Evolutionary conservation across 495 filamentous ascomycete genomes (phyloP).

Genomic region (Neurospora africana): DNA sequence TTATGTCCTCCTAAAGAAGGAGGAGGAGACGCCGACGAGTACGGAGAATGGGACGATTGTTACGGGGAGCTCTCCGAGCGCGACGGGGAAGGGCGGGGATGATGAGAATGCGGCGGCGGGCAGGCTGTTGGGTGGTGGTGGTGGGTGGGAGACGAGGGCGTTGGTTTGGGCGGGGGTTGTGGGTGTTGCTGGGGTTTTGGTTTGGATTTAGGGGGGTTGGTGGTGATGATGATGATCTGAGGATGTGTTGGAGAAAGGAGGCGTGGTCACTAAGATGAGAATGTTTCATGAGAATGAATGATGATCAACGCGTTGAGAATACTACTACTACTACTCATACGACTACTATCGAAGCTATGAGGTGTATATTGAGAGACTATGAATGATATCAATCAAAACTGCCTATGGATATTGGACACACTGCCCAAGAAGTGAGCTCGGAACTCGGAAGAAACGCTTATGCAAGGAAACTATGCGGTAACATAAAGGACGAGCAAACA

Average conservation of each 20-base stretch:
- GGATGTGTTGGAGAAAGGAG: too few species aligned
- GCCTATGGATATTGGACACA: background rate
- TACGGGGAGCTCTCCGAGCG: background rate
- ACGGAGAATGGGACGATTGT: constrained; percentile 13
- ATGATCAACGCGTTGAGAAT: background rate
- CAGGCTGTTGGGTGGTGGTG: background rate
- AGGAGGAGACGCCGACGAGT: background rate
- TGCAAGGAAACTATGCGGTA: background rate
- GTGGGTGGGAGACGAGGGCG: background rate
- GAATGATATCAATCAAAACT: background rate
- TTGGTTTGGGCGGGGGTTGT: background rate
- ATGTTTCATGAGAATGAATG: background rate
- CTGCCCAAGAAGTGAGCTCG: background rate
- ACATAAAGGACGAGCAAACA: background rate
- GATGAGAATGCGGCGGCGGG: background rate
- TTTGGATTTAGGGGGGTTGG: background rate
- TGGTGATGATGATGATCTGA: background rate
- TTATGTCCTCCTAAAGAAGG: constrained; percentile 29
- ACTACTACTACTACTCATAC: background rate
- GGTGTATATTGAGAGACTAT: background rate
- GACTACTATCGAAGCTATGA: background rate
- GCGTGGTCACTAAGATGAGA: background rate
- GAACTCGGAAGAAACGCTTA: background rate
- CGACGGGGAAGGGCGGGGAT: background rate
- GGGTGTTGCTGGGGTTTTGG: constrained; percentile 1